Conservation (phyloP, 352 stramenopile genomes). For the Pilasporangium apinafurcum region DNA sequence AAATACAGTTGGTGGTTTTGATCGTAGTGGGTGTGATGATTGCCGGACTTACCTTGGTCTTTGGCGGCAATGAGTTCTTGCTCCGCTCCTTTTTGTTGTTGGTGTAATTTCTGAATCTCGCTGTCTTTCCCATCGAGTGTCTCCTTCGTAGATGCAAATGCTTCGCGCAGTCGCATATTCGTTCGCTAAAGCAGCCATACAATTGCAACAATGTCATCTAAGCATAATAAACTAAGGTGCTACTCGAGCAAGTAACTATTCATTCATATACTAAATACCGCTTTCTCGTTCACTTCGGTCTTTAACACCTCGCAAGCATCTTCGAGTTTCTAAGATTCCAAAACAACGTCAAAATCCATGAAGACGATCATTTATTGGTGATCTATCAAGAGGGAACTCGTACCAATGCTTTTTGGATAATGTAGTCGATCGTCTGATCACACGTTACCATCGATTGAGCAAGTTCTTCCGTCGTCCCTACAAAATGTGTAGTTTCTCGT, state of each 20-base stretch:
- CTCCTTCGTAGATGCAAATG: slow-evolving; percentile 40
- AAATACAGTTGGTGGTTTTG: background rate
- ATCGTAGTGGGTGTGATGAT: no score
- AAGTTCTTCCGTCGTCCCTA: no score
- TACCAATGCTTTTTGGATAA: no score
- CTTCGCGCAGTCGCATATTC: slow-evolving; percentile 41
- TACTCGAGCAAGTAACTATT: background rate
- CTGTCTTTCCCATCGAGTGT: slow-evolving; percentile 32
- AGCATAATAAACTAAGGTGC: background rate
- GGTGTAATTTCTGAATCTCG: slow-evolving; percentile 27
- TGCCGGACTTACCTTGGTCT: slow-evolving; percentile 20
- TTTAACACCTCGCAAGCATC: slow-evolving; percentile 24
- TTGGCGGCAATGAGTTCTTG: slow-evolving; percentile 18
- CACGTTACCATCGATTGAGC: no score
- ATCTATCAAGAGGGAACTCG: no score
- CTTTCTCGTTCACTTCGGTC: slow-evolving; percentile 45
- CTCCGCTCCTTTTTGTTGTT: slow-evolving; percentile 18
- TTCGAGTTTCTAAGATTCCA: slow-evolving; percentile 28
- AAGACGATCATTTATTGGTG: no score
- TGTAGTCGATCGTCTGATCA: no score
- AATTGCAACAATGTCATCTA: background rate
- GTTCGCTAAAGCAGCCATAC: slow-evolving; percentile 20
- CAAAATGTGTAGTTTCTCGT: no score
- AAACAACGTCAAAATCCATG: no score
- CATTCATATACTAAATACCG: slow-evolving; percentile 20